phyloP scores from a whole-genome alignment of 2,329 filamentous ascomycete genomes.

The Whalleya microplaca region DNA sequence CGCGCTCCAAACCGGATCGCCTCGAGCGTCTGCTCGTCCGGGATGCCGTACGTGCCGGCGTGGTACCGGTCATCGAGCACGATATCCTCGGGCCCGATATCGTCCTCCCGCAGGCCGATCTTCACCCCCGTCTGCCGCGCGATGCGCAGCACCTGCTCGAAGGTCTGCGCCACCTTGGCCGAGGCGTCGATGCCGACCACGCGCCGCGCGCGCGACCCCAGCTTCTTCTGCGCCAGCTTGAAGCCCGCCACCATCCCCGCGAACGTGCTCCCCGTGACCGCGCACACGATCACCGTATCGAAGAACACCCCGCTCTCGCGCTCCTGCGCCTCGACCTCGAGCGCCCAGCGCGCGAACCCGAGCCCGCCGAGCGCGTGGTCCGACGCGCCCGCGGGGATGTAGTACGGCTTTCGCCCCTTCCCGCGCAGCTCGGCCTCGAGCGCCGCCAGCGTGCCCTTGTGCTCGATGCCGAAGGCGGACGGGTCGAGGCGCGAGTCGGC shows the following conservation, averaged over 20 bases:
- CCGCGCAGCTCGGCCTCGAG: conserved; percentile 57
- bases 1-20: conserved; percentile 70
- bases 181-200: conserved; percentile 71
- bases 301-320: conserved; percentile 64
- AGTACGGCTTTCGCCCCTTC: conserved; percentile 66
- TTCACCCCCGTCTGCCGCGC: conserved; percentile 64
- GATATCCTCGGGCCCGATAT: conserved; percentile 62
- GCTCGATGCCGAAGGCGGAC: conserved; percentile 68
- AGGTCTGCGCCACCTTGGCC: conserved; percentile 63
- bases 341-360: conserved; percentile 72
- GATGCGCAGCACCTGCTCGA: conserved; percentile 68
- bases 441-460: conserved; percentile 62
- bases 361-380: conserved; percentile 72
- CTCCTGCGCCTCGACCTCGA: conserved; percentile 70
- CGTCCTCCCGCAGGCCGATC: conserved; percentile 62
- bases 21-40: conserved; percentile 65
- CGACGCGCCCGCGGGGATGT: conserved; percentile 72
- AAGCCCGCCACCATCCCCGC: conserved; percentile 76
- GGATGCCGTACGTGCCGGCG: conserved; percentile 69
- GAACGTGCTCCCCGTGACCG: conserved; percentile 72
- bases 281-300: conserved; percentile 69
- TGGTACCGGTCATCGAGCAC: conserved; percentile 67
- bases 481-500: conserved; percentile 65
- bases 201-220: conserved; percentile 50
- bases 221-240: conserved; percentile 60